Percentiles rank a stretch among this genome's conserved stretches.
Conservation (phyloP, 139 green algal species). For the Edaphochlamys debaryana region DNA sequence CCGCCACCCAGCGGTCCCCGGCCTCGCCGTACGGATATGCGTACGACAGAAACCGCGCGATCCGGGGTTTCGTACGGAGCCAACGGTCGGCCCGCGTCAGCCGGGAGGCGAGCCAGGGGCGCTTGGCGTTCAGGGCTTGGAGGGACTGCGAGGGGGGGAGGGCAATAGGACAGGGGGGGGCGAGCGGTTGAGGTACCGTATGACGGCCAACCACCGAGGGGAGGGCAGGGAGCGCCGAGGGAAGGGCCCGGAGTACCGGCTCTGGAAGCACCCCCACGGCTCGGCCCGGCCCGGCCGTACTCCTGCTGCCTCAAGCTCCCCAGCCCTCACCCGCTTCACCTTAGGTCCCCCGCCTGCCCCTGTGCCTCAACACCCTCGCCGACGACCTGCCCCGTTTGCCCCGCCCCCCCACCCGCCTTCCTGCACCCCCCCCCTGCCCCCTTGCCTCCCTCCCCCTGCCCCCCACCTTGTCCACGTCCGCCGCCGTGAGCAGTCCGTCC, state of each 20-base stretch:
- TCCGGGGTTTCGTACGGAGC: neutral
- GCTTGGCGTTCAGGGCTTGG: neutral
- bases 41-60: neutral
- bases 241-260: neutral
- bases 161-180: no score
- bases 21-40: slow-evolving; percentile 34
- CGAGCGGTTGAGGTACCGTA: neutral
- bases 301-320: no score
- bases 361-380: no score
- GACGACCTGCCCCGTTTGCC: no score
- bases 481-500: neutral
- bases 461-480: slow-evolving; percentile 19
- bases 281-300: no score
- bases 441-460: neutral
- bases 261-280: no score
- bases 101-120: neutral
- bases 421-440: no score
- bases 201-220: neutral
- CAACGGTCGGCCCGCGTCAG: neutral
- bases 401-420: neutral
- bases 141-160: neutral
- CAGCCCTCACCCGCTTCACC: no score
- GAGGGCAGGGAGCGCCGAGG: no score
- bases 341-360: no score
- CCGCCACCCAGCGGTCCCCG: neutral